Base-by-base conservation (phyloP, 345 rosid genomes). In the Durio zibethinus region DNA sequence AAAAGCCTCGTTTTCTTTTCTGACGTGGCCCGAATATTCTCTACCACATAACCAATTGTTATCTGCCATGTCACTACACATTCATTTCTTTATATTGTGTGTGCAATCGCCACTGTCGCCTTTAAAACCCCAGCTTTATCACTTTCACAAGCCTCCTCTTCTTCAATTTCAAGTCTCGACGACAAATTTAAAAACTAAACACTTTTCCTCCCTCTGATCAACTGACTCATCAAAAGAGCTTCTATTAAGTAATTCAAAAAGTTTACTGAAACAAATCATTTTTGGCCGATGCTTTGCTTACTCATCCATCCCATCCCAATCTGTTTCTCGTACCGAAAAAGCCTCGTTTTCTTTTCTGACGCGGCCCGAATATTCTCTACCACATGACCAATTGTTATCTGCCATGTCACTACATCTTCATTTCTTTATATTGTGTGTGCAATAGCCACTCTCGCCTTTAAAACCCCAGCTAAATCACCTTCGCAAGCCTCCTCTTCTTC, bases 51-150 rank as follows among this genome's bases (percentile, higher is more conserved):
- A 10, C 70, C 59, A 45, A 47, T 61, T 16, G 43, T 75, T 75
- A 45, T 75, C 77, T 10, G 70, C 70, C 77, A 75, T 60, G 20
- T 75, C 59, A 61, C 0, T 25, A 12, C 45, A 0, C 2, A 0
- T n/a, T n/a, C n/a, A n/a, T n/a, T n/a, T n/a, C n/a, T n/a, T n/a
- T n/a, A n/a, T n/a, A n/a, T n/a, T n/a, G n/a, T n/a, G n/a, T n/a
- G n/a, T n/a, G n/a, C n/a, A n/a, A n/a, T n/a, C n/a, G n/a, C n/a
- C n/a, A n/a, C n/a, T 16, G 18, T 0, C 6, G 42, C 50, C 70
- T 78, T 66, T 83, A 87, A 48, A 81, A 77, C 27, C 83, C 79
- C 83, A 42, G 56, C 76, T 27, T 18, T 54, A 27, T 14, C 1
- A 0, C 25, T 66, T 3, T 35, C 1, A 4, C 18, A 40, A 82